Base-by-base conservation (phyloP, 2,329 filamentous ascomycete genomes). In the Pseudodiploospora longispora region DNA sequence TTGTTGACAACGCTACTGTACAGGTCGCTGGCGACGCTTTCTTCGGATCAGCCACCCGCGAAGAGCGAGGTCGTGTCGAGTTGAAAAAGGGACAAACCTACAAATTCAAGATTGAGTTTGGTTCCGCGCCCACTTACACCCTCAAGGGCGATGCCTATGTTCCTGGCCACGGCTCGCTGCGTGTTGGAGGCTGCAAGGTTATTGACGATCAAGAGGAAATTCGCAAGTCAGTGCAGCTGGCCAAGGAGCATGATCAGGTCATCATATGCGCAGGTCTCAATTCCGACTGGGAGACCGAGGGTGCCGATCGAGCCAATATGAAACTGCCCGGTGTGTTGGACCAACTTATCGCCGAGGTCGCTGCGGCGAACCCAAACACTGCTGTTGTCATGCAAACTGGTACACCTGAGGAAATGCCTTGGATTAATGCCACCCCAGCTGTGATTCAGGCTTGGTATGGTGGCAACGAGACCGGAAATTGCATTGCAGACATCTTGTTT, bases 401-500 rank as follows among this genome's bases (percentile, higher is more conserved):
- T 32, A 87, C 85, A 0, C 85, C 86, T 0, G 75, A 86, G 27
- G 71, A 75, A 43, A 83, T 88, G 81, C 82, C 83, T 1, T 87
- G 82, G 82, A 69, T 77, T 1, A 59, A 68, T 10, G 63, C 72
- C 30, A 75, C 77, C 2, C 60, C 65, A 6, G 77, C 80, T 2
- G 67, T 90, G 2, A 58, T 89, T 1, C 84, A 91, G 56, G 85
- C 85, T 6, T 93, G 86, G 85, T 93, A 89, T 56, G 85, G 86
- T 48, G 87, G 87, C n/a, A 87, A 93, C 56, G 87, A 93, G 66
- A 84, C 83, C 5, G 87, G 87, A 5, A 88, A 90, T 57, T 82
- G 81, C 8, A 83, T 94, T 49, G 85, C 84, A 0, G 86, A 91
- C 52, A 74, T 91, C 2, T 69, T 91, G 12, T 85, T 87, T 50